These are phyloP conservation scores for Debaryomyces robertsiae DNA, from an alignment of 1,139 yeast genomes.

Conservation along the genomic window DNA sequence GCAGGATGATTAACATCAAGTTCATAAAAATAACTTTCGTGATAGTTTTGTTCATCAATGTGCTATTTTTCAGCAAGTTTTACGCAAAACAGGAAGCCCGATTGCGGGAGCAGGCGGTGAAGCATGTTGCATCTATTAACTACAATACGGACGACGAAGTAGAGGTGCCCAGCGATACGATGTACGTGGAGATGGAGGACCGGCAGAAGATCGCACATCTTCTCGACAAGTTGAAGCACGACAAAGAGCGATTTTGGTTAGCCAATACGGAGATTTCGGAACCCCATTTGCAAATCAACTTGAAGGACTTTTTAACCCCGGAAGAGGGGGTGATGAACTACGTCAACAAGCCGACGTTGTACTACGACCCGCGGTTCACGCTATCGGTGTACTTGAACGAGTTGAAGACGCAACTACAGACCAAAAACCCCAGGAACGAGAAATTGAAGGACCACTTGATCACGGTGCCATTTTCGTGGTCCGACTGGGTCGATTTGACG, in stretches of 20 bases:
- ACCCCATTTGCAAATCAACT: conserved; percentile 23
- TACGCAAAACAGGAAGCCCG: conserved; percentile 23
- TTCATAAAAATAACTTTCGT: conserved; percentile 24
- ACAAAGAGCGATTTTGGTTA: conserved; percentile 29
- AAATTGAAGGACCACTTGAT: conserved; percentile 14
- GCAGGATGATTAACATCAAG: conserved; percentile 21
- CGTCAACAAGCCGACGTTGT: conserved; percentile 20
- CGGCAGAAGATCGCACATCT: conserved; percentile 28
- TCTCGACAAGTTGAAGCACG: conserved; percentile 24
- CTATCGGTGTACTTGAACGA: conserved; percentile 27
- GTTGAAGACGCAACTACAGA: conserved; percentile 18
- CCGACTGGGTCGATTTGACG: conserved; percentile 35
- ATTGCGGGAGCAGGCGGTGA: conserved; percentile 24
- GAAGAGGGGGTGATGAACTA: conserved; percentile 15
- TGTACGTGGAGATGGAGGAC: conserved; percentile 22
- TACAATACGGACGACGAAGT: conserved; percentile 28
- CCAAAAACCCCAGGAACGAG: conserved; percentile 21
- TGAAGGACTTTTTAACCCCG: conserved; percentile 24
- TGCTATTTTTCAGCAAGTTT: conserved; percentile 26
- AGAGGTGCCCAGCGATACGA: conserved; percentile 17
- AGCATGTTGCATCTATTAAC: conserved; percentile 21
- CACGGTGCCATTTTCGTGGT: conserved; percentile 30
- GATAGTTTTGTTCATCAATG: conserved; percentile 25
- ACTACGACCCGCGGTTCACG: conserved; percentile 31
- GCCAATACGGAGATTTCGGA: conserved; percentile 28